phyloP scores from a whole-genome alignment of 2,329 filamentous ascomycete genomes.

The Fusarium beomiforme region DNA sequence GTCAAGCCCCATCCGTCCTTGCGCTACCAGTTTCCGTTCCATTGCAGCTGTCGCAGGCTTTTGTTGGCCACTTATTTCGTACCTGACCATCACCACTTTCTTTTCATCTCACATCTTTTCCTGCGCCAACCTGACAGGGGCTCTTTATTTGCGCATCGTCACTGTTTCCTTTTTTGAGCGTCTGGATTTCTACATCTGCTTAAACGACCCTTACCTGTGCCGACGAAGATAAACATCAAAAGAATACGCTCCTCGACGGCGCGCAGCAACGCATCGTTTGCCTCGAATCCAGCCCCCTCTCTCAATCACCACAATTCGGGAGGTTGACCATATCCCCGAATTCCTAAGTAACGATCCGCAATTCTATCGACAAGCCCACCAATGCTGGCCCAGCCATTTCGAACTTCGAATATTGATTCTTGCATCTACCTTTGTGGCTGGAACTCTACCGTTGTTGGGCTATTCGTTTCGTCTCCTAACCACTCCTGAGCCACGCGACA shows the following conservation, averaged over 20 bases:
- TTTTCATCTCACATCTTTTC: constrained; percentile 35
- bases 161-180: constrained; percentile 28
- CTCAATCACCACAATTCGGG: constrained; percentile 45
- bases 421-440: constrained; percentile 45
- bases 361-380: constrained; percentile 40
- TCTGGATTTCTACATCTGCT: constrained; percentile 8
- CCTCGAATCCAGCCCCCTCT: constrained; percentile 39
- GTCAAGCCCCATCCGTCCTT: constrained; percentile 28
- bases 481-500: constrained; percentile 37
- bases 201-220: constrained; percentile 15
- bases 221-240: constrained; percentile 32
- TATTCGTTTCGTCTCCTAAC: constrained; percentile 19
- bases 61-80: constrained; percentile 25
- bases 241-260: constrained; percentile 26
- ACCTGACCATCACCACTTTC: constrained; percentile 32
- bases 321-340: constrained; percentile 46
- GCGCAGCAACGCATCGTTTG: constrained; percentile 35
- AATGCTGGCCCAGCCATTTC: constrained; percentile 59
- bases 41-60: constrained; percentile 32
- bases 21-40: constrained; percentile 17
- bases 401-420: constrained; percentile 50
- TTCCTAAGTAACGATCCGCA: constrained; percentile 44
- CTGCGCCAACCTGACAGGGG: constrained; percentile 30
- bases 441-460: constrained; percentile 34
- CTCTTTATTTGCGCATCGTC: constrained; percentile 34